Base-by-base conservation (phyloP, 768 basidiomycete genomes). In the Naematelia encephala region DNA sequence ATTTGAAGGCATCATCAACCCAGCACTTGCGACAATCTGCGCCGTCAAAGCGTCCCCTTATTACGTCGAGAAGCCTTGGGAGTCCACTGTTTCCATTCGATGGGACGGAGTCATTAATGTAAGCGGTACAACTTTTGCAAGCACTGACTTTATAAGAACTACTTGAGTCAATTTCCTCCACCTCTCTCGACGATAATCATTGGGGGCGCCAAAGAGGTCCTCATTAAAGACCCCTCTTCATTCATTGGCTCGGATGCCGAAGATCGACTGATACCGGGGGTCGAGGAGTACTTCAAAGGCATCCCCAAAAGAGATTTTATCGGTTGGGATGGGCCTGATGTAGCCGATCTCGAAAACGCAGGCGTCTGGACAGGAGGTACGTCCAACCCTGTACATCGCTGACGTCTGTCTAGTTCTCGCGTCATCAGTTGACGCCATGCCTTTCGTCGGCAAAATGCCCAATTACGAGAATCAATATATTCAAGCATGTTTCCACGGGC, bases 351-450 rank as follows among this genome's bases (percentile, higher is more conserved):
- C 34, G 51, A 68, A 5, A 60, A 65, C 3, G 67, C 60, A 5
- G 59, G 63, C 53, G 67, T 68, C 3, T 68, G 67, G 63, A 57
- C 63, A 5, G 63, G 67, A 5, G 52, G 66, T 67, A 60, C 55
- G 66, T 64, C 27, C 4, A 39, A 4, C 23, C 23, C 12, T n/a
- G n/a, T n/a, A n/a, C 44, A 21, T 14, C 44, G 39, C 51, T 30
- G 4, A n/a, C 29, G 27, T 13, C 44, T 60, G 59, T 64, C 45
- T 60, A 57, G 51, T 56, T 50, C 8, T 46, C 55, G 16, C n/a
- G n/a, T n/a, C n/a, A n/a, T n/a, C n/a, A n/a, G n/a, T n/a, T n/a
- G 63, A 61, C 26, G 51, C 50, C 16, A 55, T 60, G 23, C 63
- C 63, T 3, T 68, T 56, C 29, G 67, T 68, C 19, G 63, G 67